Evolutionary conservation across 1,284 basidiomycete genomes (phyloP).

Genomic region (Cryptococcus sp.): DNA sequence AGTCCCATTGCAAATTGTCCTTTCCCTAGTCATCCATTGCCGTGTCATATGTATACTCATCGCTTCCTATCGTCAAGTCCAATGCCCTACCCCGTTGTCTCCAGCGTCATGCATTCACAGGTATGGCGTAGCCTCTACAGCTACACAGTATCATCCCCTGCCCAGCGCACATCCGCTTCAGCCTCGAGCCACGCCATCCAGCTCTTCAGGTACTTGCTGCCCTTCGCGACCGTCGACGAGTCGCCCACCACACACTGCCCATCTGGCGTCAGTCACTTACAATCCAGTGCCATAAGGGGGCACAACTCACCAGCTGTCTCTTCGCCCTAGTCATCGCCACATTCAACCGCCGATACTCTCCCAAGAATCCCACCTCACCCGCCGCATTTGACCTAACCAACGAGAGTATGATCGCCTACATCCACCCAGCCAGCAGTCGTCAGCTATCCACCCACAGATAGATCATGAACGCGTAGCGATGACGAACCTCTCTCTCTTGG

Average conservation of each 20-base stretch:
- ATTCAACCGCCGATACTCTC: slow-evolving; percentile 83
- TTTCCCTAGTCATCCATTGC: too few relatives aligned
- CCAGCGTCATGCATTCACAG: not conserved
- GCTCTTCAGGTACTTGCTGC: slow-evolving; percentile 72
- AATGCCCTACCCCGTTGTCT: not conserved
- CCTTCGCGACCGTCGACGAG: slow-evolving; percentile 79
- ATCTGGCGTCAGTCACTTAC: not conserved
- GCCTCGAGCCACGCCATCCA: slow-evolving; percentile 89
- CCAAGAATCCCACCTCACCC: slow-evolving; percentile 87
- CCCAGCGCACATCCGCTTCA: slow-evolving; percentile 83
- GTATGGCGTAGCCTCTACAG: not conserved
- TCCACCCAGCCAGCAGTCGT: not conserved
- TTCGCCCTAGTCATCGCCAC: slow-evolving; percentile 93
- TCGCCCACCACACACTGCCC: slow-evolving; percentile 82
- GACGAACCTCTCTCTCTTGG: slow-evolving; percentile 58
- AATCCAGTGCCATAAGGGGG: not conserved
- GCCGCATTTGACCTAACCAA: slow-evolving; percentile 78
- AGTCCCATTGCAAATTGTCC: too few relatives aligned
- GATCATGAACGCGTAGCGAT: too few relatives aligned
- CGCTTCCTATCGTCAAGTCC: not conserved
- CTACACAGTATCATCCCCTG: slow-evolving; percentile 52
- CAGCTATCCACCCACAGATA: not conserved
- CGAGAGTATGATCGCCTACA: slow-evolving; percentile 75
- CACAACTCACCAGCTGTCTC: slow-evolving; percentile 68
- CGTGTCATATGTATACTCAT: not conserved